These are phyloP conservation scores for Waltergamsia citrina DNA, from an alignment of 2,329 filamentous ascomycete species.

Conservation along the genomic window DNA sequence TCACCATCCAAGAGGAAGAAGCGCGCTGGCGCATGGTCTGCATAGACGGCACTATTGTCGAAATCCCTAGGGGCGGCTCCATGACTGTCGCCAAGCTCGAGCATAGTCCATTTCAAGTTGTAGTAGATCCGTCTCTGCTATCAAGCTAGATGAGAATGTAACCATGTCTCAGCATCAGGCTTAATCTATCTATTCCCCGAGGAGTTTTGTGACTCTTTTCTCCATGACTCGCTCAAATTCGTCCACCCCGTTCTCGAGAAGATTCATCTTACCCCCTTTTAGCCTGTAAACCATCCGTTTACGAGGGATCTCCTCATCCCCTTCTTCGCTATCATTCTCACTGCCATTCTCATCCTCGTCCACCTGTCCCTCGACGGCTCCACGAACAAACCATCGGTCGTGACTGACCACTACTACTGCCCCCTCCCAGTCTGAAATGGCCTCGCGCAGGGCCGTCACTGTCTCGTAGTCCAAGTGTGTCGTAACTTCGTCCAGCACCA, in stretches of 20 bases:
- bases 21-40: conserved; percentile 75
- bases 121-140: conserved; percentile 26
- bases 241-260: conserved; percentile 49
- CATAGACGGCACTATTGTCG: conserved; percentile 83
- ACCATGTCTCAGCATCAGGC: not conserved
- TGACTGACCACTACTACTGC: conserved; percentile 72
- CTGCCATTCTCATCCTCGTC: conserved; percentile 29
- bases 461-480: conserved; percentile 81
- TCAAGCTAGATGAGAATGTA: not conserved
- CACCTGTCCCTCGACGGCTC: conserved; percentile 42
- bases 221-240: conserved; percentile 57
- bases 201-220: conserved; percentile 41
- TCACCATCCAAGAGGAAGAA: conserved; percentile 61
- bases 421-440: conserved; percentile 59
- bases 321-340: conserved; percentile 12
- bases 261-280: conserved; percentile 43
- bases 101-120: conserved; percentile 28
- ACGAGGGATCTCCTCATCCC: conserved; percentile 32
- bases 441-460: conserved; percentile 59
- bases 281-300: conserved; percentile 51
- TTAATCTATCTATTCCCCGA: conserved; percentile 10
- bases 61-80: conserved; percentile 60
- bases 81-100: conserved; percentile 52
- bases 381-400: conserved; percentile 74
- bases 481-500: conserved; percentile 73